These are phyloP conservation scores for Tolypocladium ophioglossoides DNA, from an alignment of 2,329 filamentous ascomycete species.

Conservation along the genomic window DNA sequence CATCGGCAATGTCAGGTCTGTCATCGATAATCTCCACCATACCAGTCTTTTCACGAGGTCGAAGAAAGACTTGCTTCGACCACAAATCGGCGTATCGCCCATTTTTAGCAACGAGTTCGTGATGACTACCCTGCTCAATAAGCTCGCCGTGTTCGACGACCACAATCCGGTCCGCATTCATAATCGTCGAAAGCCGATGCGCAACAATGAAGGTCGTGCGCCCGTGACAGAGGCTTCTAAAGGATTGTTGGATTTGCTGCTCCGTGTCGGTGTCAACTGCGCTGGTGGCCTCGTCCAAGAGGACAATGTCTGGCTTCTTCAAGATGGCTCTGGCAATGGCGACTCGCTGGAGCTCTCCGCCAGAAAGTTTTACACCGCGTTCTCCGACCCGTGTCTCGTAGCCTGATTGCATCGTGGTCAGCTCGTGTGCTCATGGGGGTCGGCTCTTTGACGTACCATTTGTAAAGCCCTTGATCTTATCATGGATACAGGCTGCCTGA, in stretches of 20 bases:
- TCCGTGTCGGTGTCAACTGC: conserved; percentile 64
- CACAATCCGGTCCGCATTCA: conserved; percentile 57
- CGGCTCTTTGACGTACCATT: conserved; percentile 25
- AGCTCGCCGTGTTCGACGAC: conserved; percentile 53
- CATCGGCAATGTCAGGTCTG: conserved; percentile 20
- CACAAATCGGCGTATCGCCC: conserved; percentile 56
- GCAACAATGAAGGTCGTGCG: conserved; percentile 60
- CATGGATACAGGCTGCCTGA: conserved; percentile 45
- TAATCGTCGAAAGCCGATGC: conserved; percentile 60
- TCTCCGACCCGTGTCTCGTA: conserved; percentile 42
- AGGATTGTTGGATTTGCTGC: conserved; percentile 53
- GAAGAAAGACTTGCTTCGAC: conserved; percentile 50
- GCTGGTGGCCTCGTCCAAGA: conserved; percentile 72
- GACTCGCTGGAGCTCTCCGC: conserved; percentile 55
- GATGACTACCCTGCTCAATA: conserved; percentile 52
- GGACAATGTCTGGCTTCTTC: conserved; percentile 63
- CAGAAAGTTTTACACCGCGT: conserved; percentile 49
- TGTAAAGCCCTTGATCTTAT: conserved; percentile 44
- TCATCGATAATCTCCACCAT: conserved; percentile 4
- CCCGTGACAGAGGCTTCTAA: conserved; percentile 45
- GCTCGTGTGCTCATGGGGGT: not conserved
- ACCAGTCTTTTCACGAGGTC: conserved; percentile 28
- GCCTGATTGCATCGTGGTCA: conserved; percentile 15
- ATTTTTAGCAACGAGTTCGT: conserved; percentile 42
- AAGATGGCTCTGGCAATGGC: conserved; percentile 63